Base-by-base conservation (phyloP, 805 yeast genomes). In the Torulaspora gathmanii region DNA sequence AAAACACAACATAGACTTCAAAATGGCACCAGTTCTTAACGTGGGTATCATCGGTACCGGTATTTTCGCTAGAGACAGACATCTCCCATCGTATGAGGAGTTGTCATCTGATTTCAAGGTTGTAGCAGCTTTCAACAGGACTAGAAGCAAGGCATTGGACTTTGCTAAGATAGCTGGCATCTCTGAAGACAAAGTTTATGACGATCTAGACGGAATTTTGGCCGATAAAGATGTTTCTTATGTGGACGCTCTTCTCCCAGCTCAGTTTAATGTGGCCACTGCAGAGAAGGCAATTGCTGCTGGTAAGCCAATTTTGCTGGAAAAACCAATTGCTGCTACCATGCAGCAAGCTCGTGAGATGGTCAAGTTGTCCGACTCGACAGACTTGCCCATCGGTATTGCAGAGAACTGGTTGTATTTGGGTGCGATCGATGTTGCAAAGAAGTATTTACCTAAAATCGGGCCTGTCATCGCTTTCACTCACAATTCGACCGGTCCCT, bases 301-400 rank as follows among this genome's bases (percentile, higher is more conserved):
- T 55, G 78, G 80, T 40, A 91, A 90, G 69, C 93, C 96, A 47
- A 72, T 90, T 37, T 72, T 79, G 30, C 67, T 91, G 58, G 98
- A 91, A 65, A 91, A 91, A 69, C 98, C 98, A 52, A 82, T 91
- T 61, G 93, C 97, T 27, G 95, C 95, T 31, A 82, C 77, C 49
- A 65, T 91, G 57, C 77, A 72, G 9, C 95, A 88, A 63, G 97
- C 96, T 17, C 74, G 72, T 49, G 82, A 86, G 64, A 78, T 91
- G 46, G 96, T 90, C 33, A 64, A 78, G 49, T 60, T 91, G 37
- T 70, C 89, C 35, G 74, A 74, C 39, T 57, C 72, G 7, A 71
- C 90, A 13, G 79, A 79, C 23, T 58, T 86, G 20, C 90, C 93
- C 15, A 78, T 90, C 41, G 74, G 80, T 45, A 73, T 91, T 41